Evolutionary conservation across 768 basidiomycete species (phyloP).

Genomic region (Serpula lacrymans): DNA sequence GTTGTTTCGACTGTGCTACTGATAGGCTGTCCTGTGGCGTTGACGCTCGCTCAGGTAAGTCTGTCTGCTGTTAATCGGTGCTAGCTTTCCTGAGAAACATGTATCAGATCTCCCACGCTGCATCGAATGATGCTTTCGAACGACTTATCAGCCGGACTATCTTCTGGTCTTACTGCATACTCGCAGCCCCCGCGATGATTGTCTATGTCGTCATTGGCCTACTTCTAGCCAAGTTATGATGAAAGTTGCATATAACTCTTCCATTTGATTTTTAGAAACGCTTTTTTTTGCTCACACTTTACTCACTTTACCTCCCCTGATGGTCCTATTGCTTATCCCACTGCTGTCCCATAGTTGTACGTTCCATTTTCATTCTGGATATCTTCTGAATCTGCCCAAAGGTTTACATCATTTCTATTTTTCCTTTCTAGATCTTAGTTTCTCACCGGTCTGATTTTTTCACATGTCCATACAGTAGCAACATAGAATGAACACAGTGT

Average conservation of each 20-base stretch:
- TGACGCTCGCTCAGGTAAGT: slow-evolving; percentile 58
- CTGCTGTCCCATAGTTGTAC: too few relatives aligned
- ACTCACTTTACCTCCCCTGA: background rate
- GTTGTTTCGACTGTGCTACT: slow-evolving; percentile 82
- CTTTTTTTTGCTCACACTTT: background rate
- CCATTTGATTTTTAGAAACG: background rate
- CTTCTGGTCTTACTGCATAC: slow-evolving; percentile 87
- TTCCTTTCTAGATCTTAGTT: too few relatives aligned
- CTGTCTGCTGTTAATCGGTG: slow-evolving; percentile 9
- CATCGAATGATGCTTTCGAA: slow-evolving; percentile 83
- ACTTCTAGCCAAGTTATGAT: slow-evolving; percentile 50
- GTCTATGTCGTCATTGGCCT: slow-evolving; percentile 74
- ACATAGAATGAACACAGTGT: too few relatives aligned
- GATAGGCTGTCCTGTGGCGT: slow-evolving; percentile 77
- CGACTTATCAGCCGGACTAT: slow-evolving; percentile 87
- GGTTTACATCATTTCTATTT: too few relatives aligned
- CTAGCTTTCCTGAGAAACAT: slow-evolving; percentile 24
- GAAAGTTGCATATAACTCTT: slow-evolving; percentile 1
- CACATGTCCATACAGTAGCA: too few relatives aligned
- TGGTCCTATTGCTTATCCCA: too few relatives aligned
- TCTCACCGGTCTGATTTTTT: too few relatives aligned
- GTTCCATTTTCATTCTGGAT: too few relatives aligned
- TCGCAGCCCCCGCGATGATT: slow-evolving; percentile 85
- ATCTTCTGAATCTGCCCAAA: too few relatives aligned
- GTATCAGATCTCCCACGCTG: slow-evolving; percentile 75